phyloP scores from a whole-genome alignment of 2,329 filamentous ascomycete genomes.

The Fusarium falciforme region DNA sequence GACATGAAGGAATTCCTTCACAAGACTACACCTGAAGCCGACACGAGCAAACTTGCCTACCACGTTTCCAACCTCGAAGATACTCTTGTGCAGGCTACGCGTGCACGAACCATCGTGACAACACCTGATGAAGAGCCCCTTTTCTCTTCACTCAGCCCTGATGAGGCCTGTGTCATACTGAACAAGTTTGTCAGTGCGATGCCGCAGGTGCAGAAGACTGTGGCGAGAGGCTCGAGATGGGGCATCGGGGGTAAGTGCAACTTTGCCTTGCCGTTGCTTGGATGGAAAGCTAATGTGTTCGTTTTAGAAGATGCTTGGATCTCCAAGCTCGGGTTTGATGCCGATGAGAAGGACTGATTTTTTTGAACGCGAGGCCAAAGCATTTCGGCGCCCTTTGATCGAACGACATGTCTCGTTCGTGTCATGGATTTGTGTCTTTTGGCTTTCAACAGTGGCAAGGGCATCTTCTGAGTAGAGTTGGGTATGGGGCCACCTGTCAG shows the following conservation, averaged over 20 bases:
- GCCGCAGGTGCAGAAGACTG: background rate
- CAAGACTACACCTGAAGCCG: background rate
- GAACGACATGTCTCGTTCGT: background rate
- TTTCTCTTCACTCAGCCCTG: background rate
- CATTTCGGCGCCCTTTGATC: background rate
- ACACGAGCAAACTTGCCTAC: background rate
- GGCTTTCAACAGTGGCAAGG: background rate
- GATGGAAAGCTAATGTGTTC: background rate
- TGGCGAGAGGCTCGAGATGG: background rate
- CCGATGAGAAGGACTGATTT: background rate
- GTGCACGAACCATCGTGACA: background rate
- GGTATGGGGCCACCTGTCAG: background rate
- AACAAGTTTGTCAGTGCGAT: background rate
- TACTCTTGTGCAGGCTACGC: background rate
- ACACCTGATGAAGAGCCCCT: background rate
- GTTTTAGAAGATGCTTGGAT: background rate
- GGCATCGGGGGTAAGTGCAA: background rate
- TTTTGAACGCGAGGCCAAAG: background rate
- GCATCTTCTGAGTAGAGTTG: background rate
- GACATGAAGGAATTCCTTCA: slow-evolving; percentile 13
- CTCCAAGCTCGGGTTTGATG: background rate
- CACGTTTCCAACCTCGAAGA: background rate
- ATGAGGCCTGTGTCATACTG: background rate
- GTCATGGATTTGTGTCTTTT: background rate
- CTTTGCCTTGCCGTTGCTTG: background rate